Base-by-base conservation (phyloP, 345 rosid species). In the Psidium guajava region DNA sequence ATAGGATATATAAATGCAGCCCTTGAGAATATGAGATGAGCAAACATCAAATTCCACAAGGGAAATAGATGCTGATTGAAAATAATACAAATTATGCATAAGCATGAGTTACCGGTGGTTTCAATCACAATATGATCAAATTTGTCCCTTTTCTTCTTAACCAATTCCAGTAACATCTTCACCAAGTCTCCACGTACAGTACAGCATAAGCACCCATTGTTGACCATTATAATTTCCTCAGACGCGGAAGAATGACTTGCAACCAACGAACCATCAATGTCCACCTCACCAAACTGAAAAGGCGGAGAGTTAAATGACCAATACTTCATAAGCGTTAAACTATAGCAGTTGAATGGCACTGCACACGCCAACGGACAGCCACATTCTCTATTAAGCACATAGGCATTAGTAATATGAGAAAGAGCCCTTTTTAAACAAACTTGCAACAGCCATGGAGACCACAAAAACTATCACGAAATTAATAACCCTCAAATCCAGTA, bases 91-190 rank as follows among this genome's bases (percentile, higher is more conserved):
- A 51, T 49, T 54, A 51, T 3, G 16, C 13, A 9, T 9, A 18
- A 18, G 11, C 27, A 40, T 56, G 42, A 64, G 83, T 51, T 88
- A 93, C 98, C 95, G n/a, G 96, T 94, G 44, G 96, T 94, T 91
- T 95, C 98, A 3, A 95, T 94, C 74, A 95, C 92, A 84, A 95
- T 95, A 87, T 93, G 96, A 85, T 95, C 96, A 85, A 95, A 94
- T 64, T 85, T 92, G 86, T 93, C 92, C 83, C 88, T 82, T 89
- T 89, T 95, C 82, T 89, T 91, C 88, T 86, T 91, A 85, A 92
- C 95, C 86, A 94, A 87, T 86, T 95, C 90, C 89, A 95, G 86
- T 15, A 94, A 93, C 96, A 95, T 95, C 91, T 94, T 95, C 83
- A 93, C 95, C 49, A 95, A 90, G 88, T 95, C 95, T 82, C 96